Evolutionary conservation across 1,284 basidiomycete genomes (phyloP).

Genomic region (Ustilago shanxiensis): DNA sequence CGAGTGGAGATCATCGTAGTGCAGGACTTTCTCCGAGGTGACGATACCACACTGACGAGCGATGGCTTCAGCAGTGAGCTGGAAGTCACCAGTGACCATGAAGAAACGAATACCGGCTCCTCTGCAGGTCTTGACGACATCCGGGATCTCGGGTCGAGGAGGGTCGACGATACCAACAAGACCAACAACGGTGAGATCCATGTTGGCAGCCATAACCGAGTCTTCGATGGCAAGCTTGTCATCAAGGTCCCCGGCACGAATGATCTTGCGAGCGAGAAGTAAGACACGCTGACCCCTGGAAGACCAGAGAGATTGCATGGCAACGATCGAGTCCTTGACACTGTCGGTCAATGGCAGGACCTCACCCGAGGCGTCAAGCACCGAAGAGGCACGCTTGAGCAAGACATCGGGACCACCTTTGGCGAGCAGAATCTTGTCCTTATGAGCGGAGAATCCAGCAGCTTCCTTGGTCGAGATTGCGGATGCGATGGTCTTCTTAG

Average conservation of each 20-base stretch:
- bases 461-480: constrained; percentile 67
- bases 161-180: constrained; percentile 78
- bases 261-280: constrained; percentile 69
- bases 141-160: constrained; percentile 75
- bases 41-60: constrained; percentile 77
- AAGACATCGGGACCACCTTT: constrained; percentile 64
- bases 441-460: constrained; percentile 55
- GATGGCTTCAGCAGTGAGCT: constrained; percentile 75
- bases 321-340: constrained; percentile 17
- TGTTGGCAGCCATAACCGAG: constrained; percentile 61
- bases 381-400: constrained; percentile 69
- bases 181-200: constrained; percentile 75
- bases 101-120: constrained; percentile 77
- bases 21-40: constrained; percentile 70
- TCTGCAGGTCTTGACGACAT: constrained; percentile 74
- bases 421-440: constrained; percentile 41
- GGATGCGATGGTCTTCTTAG: not conserved
- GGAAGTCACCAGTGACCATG: constrained; percentile 79
- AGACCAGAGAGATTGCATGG: constrained; percentile 71
- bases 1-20: constrained; percentile 70
- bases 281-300: constrained; percentile 77
- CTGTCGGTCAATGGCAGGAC: constrained; percentile 29
- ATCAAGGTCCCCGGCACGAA: constrained; percentile 62
- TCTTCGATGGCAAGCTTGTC: constrained; percentile 70
- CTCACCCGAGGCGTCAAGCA: constrained; percentile 62